Percentiles rank a stretch among this genome's conserved stretches.
Evolutionary conservation across 306 rosid species (phyloP).

Genomic region (Lupinus albus): DNA sequence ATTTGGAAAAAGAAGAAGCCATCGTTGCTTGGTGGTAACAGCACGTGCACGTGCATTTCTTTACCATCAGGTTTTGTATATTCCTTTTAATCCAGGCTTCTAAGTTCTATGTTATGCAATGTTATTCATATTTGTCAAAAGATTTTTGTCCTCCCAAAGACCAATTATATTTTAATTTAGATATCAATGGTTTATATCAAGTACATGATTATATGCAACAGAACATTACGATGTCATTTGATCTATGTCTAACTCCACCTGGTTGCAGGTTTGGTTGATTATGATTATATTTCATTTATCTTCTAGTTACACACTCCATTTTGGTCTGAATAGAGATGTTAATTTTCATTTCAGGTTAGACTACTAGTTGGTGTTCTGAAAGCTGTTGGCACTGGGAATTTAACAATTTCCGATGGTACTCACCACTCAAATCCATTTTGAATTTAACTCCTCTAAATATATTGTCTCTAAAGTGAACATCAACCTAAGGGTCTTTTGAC

Average conservation of each 20-base stretch:
- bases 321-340: conserved; percentile 24
- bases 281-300: neutral
- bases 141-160: too few species aligned
- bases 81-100: conserved; percentile 14
- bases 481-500: too few species aligned
- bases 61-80: conserved; percentile 79
- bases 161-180: too few species aligned
- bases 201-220: too few species aligned
- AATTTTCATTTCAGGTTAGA: conserved; percentile 63
- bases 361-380: conserved; percentile 89
- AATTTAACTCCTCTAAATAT: too few species aligned
- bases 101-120: conserved; percentile 24
- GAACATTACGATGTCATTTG: too few species aligned
- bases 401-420: conserved; percentile 67
- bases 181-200: too few species aligned
- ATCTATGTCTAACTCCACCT: too few species aligned
- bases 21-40: conserved; percentile 74
- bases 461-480: too few species aligned
- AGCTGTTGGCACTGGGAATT: conserved; percentile 71
- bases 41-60: conserved; percentile 87
- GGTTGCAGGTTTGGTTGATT: too few species aligned
- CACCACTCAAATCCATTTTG: conserved; percentile 14
- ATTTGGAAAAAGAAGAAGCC: conserved; percentile 74
- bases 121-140: neutral
- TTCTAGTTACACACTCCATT: conserved; percentile 1